These are phyloP conservation scores for Linanthus parryae DNA, from an alignment of 148 eudicot species.

Conservation along the genomic window DNA sequence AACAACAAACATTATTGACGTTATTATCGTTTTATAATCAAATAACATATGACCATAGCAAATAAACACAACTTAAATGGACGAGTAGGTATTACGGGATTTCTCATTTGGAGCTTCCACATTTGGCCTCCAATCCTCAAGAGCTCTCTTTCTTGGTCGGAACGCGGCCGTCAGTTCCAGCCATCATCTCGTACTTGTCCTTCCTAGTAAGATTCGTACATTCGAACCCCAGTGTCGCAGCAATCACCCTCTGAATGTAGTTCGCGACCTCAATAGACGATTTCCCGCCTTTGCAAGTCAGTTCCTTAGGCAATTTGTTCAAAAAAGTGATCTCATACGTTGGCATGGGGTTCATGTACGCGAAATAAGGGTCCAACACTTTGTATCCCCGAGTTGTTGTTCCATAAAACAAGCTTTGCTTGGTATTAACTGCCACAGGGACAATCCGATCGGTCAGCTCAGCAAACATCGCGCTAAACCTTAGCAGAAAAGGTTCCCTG, in stretches of 20 bases:
- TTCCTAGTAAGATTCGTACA: constrained; percentile 27
- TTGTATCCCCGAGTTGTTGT: constrained; percentile 7
- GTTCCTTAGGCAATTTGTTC: constrained; percentile 16
- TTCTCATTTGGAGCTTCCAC: not conserved
- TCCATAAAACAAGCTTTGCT: constrained; percentile 12
- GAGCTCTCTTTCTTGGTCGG: not conserved
- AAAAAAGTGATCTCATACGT: constrained; percentile 14
- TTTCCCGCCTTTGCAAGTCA: constrained; percentile 18
- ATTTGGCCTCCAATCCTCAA: not conserved
- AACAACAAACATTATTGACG: no score
- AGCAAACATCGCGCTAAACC: constrained; percentile 34
- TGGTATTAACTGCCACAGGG: constrained; percentile 11
- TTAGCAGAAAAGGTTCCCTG: constrained; percentile 47
- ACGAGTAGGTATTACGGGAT: no score
- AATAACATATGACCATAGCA: no score
- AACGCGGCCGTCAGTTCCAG: constrained; percentile 20
- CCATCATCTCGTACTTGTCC: constrained; percentile 24
- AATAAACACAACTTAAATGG: no score
- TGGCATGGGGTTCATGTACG: constrained; percentile 15
- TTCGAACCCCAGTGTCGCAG: constrained; percentile 1
- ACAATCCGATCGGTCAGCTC: constrained; percentile 28
- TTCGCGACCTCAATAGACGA: constrained; percentile 21
- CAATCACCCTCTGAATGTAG: not conserved
- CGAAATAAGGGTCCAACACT: constrained; percentile 14
- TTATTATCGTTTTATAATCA: no score